phyloP scores from a whole-genome alignment of 2,329 filamentous ascomycete genomes.

The Aspergillus brasiliensis region DNA sequence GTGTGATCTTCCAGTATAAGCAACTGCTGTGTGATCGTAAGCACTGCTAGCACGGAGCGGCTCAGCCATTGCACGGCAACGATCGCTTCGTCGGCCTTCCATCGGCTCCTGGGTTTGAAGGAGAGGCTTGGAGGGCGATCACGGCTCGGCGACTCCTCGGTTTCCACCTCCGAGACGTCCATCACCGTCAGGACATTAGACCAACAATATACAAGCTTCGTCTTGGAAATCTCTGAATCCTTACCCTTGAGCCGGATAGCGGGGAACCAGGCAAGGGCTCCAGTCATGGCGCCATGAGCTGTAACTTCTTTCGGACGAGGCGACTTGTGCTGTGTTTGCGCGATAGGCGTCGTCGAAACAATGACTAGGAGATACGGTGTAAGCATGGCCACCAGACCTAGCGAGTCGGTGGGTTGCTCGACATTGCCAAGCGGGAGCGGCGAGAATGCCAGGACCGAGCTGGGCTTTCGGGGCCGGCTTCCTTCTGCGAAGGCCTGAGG shows the following conservation, averaged over 20 bases:
- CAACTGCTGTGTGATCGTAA: slow-evolving; percentile 92
- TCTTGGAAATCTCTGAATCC: slow-evolving; percentile 66
- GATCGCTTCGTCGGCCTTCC: slow-evolving; percentile 92
- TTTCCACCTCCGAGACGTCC: slow-evolving; percentile 75
- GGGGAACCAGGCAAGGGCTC: slow-evolving; percentile 95
- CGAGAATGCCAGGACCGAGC: slow-evolving; percentile 89
- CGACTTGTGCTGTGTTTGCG: slow-evolving; percentile 94
- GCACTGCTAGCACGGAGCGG: slow-evolving; percentile 82
- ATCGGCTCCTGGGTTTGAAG: slow-evolving; percentile 82
- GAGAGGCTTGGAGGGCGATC: slow-evolving; percentile 76
- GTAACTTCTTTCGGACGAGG: slow-evolving; percentile 86
- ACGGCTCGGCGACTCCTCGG: slow-evolving; percentile 60
- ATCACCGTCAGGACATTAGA: slow-evolving; percentile 95
- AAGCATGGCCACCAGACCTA: slow-evolving; percentile 91
- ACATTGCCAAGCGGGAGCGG: slow-evolving; percentile 92
- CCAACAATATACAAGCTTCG: slow-evolving; percentile 96
- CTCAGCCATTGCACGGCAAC: slow-evolving; percentile 97
- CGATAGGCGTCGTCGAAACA: slow-evolving; percentile 93
- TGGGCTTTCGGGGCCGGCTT: slow-evolving; percentile 78
- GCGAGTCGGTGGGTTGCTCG: slow-evolving; percentile 79
- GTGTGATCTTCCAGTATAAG: slow-evolving; percentile 87
- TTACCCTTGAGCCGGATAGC: slow-evolving; percentile 85
- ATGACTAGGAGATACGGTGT: slow-evolving; percentile 95
- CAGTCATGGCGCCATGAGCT: slow-evolving; percentile 88
- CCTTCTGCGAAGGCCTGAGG: slow-evolving; percentile 65